Conservation (phyloP, 1,284 basidiomycete genomes). For the Kalmanozyma brasiliensis region DNA sequence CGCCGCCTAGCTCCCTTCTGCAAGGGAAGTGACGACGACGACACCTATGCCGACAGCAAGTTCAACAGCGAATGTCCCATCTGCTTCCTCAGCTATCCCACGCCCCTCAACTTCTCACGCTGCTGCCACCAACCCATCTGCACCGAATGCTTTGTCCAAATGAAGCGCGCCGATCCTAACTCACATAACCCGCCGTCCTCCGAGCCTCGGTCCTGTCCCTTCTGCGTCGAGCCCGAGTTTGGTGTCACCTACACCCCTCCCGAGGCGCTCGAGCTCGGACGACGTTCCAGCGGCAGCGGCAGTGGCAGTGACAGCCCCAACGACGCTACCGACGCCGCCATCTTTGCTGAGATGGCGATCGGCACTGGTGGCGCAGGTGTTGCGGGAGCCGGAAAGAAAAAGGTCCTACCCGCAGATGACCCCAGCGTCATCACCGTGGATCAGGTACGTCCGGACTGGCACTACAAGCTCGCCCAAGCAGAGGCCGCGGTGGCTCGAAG, state of each 20-base stretch:
- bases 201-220: constrained; percentile 83
- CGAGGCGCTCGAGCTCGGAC: constrained; percentile 69
- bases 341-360: constrained; percentile 55
- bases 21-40: constrained; percentile 91
- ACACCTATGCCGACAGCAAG: constrained; percentile 83
- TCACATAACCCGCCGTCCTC: constrained; percentile 58
- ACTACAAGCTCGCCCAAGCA: constrained; percentile 57
- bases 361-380: constrained; percentile 43
- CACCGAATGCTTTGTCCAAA: constrained; percentile 99
- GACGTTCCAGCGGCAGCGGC: constrained; percentile 29
- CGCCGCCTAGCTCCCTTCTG: constrained; percentile 94
- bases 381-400: constrained; percentile 33
- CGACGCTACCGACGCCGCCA: constrained; percentile 43
- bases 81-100: constrained; percentile 78
- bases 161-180: constrained; percentile 89
- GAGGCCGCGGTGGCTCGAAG: constrained; percentile 57
- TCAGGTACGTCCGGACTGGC: constrained; percentile 64
- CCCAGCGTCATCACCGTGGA: constrained; percentile 61
- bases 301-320: constrained; percentile 26
- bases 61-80: constrained; percentile 96
- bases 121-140: constrained; percentile 99
- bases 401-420: constrained; percentile 50
- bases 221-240: constrained; percentile 96
- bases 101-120: constrained; percentile 83
- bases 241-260: constrained; percentile 90